Conservation (phyloP, 176 grass and related monocot species). For the Areca catechu region DNA sequence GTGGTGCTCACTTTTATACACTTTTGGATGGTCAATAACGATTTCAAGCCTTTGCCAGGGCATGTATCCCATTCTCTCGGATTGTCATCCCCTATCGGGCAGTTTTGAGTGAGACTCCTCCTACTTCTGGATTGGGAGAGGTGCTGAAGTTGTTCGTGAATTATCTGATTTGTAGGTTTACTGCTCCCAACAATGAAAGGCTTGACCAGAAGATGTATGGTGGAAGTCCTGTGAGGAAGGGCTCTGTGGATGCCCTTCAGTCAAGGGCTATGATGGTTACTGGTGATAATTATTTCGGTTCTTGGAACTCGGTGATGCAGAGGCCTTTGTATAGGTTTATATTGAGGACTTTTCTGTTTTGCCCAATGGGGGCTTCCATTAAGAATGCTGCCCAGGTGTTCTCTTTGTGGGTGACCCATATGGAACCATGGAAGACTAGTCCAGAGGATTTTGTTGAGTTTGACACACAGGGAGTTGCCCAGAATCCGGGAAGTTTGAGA, state of each 20-base stretch:
- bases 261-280: neutral
- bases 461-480: slow-evolving; percentile 18
- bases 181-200: neutral
- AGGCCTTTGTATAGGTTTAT: slow-evolving; percentile 78
- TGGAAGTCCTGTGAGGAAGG: slow-evolving; percentile 25
- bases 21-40: slow-evolving; percentile 87
- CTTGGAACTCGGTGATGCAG: slow-evolving; percentile 55
- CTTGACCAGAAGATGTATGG: slow-evolving; percentile 16
- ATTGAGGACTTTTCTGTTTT: slow-evolving; percentile 75
- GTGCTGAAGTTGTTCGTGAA: slow-evolving; percentile 56
- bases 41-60: slow-evolving; percentile 61
- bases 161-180: slow-evolving; percentile 38
- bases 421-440: slow-evolving; percentile 79
- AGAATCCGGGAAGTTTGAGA: slow-evolving; percentile 13
- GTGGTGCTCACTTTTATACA: slow-evolving; percentile 53
- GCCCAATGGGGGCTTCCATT: slow-evolving; percentile 37
- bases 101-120: slow-evolving; percentile 29
- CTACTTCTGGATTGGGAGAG: slow-evolving; percentile 53
- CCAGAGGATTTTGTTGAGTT: slow-evolving; percentile 39
- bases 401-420: slow-evolving; percentile 66
- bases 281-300: slow-evolving; percentile 19
- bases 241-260: neutral
- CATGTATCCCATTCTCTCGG: slow-evolving; percentile 20
- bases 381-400: slow-evolving; percentile 58
- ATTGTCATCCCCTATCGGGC: slow-evolving; percentile 13